Percentiles rank a stretch among this genome's conserved stretches.
Conservation (phyloP, 2,329 filamentous ascomycete species). For the Colletotrichum somersetense region DNA sequence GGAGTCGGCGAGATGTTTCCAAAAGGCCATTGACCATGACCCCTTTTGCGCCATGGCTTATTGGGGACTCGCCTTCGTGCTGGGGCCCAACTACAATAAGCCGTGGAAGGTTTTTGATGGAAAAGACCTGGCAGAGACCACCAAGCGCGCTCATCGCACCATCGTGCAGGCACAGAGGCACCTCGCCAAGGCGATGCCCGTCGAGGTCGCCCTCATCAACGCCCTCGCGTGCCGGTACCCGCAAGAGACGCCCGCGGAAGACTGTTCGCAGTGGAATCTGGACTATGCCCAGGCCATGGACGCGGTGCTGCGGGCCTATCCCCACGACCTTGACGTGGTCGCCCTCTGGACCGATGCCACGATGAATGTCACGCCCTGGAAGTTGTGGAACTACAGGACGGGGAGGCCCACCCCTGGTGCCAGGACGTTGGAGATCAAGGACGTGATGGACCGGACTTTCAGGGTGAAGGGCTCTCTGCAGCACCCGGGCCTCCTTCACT, state of each 20-base stretch:
- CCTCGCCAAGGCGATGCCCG: constrained; percentile 54
- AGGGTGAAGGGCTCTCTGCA: constrained; percentile 58
- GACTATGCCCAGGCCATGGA: constrained; percentile 64
- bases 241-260: constrained; percentile 58
- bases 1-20: constrained; percentile 75
- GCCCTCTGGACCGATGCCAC: constrained; percentile 57
- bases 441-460: constrained; percentile 61
- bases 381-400: constrained; percentile 56
- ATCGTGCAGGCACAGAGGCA: constrained; percentile 58
- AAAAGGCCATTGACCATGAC: constrained; percentile 68
- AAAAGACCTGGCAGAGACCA: constrained; percentile 65
- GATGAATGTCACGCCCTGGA: constrained; percentile 63
- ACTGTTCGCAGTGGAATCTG: constrained; percentile 68
- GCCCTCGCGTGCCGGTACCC: constrained; percentile 75
- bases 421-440: constrained; percentile 46
- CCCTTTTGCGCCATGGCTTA: constrained; percentile 70
- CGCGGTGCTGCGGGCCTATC: constrained; percentile 51
- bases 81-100: constrained; percentile 84
- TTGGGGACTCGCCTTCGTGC: constrained; percentile 78
- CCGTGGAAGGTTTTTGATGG: constrained; percentile 79
- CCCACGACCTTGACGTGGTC: constrained; percentile 56
- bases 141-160: constrained; percentile 62
- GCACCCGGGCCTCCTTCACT: constrained; percentile 79
- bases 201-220: constrained; percentile 73
- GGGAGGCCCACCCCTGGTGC: constrained; percentile 45